Percentiles rank a stretch among this genome's conserved stretches.
These are phyloP conservation scores for Phyllosticta citriasiana DNA, from an alignment of 2,329 filamentous ascomycete genomes.

Conservation along the genomic window DNA sequence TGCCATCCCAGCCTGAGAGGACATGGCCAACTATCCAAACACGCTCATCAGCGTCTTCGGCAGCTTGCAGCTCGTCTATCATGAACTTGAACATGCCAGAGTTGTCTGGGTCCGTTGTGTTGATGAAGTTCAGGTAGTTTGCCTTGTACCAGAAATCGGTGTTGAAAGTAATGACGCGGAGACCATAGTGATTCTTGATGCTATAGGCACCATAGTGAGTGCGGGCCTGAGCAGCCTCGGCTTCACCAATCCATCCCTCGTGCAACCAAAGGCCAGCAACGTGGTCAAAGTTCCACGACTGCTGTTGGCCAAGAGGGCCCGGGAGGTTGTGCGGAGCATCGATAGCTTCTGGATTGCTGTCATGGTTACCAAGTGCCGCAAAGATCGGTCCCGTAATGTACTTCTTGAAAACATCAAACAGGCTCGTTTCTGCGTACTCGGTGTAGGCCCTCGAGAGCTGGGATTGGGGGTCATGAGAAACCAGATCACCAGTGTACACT, in stretches of 20 bases:
- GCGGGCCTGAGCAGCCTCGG: conserved; percentile 37
- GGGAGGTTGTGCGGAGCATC: conserved; percentile 45
- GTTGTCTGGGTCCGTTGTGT: conserved; percentile 41
- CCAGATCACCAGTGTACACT: conserved; percentile 48
- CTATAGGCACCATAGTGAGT: conserved; percentile 48
- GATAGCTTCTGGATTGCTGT: conserved; percentile 44
- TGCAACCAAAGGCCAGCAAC: conserved; percentile 46
- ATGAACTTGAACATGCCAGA: conserved; percentile 41
- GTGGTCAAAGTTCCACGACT: conserved; percentile 50
- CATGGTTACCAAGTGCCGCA: conserved; percentile 48
- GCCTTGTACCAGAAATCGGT: conserved; percentile 40
- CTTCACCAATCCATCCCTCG: conserved; percentile 43
- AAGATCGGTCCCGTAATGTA: conserved; percentile 49
- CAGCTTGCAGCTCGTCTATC: conserved; percentile 42
- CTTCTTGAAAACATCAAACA: conserved; percentile 46
- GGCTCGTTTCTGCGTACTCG: conserved; percentile 43
- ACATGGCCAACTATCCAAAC: conserved; percentile 49
- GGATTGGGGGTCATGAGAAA: conserved; percentile 44
- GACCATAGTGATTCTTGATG: conserved; percentile 42
- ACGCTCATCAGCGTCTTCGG: conserved; percentile 42
- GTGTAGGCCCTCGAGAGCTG: conserved; percentile 44
- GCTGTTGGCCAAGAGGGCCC: conserved; percentile 43
- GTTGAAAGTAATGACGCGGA: conserved; percentile 45
- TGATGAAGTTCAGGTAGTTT: conserved; percentile 43
- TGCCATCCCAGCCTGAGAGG: conserved; percentile 46